Conservation (phyloP, 306 rosid genomes). For the Fragaria iinumae region DNA sequence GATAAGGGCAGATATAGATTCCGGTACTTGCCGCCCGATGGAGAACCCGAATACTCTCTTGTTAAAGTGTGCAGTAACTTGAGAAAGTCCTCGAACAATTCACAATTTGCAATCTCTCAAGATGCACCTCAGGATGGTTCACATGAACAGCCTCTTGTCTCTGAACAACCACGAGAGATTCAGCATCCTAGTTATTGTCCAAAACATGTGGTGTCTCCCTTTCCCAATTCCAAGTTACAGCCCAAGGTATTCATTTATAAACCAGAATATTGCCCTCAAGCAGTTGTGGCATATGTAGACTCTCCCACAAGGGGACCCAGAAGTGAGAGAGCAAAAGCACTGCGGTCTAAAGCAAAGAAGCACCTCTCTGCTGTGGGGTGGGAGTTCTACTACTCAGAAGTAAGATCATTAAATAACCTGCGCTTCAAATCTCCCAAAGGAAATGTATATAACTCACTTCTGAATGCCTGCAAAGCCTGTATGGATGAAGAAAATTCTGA, state of each 20-base stretch:
- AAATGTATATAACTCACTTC: slow-evolving; percentile 26
- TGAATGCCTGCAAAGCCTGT: slow-evolving; percentile 42
- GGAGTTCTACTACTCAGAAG: neutral
- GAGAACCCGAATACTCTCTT: slow-evolving; percentile 7
- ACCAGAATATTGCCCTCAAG: slow-evolving; percentile 15
- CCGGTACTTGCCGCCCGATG: slow-evolving; percentile 5
- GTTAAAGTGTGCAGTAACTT: slow-evolving; percentile 1
- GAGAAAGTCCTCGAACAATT: neutral
- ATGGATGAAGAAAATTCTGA: slow-evolving; percentile 26
- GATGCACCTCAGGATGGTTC: neutral
- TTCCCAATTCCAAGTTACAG: neutral
- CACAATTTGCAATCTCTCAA: slow-evolving; percentile 5
- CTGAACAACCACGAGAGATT: slow-evolving; percentile 5
- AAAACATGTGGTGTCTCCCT: neutral
- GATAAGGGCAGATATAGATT: neutral
- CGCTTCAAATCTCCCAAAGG: slow-evolving; percentile 48
- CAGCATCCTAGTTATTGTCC: neutral
- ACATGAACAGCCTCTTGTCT: neutral
- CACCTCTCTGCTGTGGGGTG: slow-evolving; percentile 25
- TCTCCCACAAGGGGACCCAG: neutral
- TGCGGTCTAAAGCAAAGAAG: slow-evolving; percentile 10
- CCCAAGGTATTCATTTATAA: slow-evolving; percentile 5
- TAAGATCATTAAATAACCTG: slow-evolving; percentile 4
- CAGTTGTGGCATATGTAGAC: slow-evolving; percentile 5
- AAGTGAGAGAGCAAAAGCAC: neutral